Percentiles rank a stretch among this genome's conserved stretches.
Conservation (phyloP, 2,329 filamentous ascomycete species). For the Rhynchosporium graminicola region DNA sequence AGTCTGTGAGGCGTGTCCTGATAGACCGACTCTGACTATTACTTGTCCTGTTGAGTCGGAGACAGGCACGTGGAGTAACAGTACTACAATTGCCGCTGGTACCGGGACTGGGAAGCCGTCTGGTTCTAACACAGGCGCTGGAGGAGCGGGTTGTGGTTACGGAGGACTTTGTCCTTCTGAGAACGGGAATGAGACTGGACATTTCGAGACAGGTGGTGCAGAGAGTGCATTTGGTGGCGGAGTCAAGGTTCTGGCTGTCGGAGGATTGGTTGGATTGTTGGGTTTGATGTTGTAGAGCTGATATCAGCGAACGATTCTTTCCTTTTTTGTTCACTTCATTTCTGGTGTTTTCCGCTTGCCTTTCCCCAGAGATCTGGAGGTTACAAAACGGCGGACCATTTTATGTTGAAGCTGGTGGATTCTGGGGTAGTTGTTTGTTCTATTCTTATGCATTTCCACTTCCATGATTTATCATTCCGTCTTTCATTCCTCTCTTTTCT, state of each 20-base stretch:
- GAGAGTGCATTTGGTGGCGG: background rate
- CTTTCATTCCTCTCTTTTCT: background rate
- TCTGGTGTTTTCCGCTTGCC: background rate
- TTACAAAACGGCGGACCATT: background rate
- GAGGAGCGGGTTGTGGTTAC: background rate
- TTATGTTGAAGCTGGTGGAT: background rate
- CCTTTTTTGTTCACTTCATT: background rate
- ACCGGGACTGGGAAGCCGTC: background rate
- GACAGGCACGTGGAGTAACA: background rate
- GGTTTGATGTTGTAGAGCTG: constrained; percentile 4
- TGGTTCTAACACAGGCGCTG: background rate
- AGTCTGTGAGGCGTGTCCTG: constrained; percentile 4
- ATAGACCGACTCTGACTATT: constrained; percentile 7
- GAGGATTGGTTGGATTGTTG: background rate
- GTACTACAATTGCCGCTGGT: background rate
- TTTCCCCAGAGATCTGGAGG: background rate
- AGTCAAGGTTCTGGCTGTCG: background rate
- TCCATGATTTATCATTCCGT: background rate
- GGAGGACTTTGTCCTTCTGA: background rate
- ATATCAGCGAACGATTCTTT: background rate
- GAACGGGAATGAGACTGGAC: background rate
- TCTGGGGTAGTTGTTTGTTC: background rate
- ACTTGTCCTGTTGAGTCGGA: constrained; percentile 6
- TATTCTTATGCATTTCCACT: background rate
- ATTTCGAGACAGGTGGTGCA: background rate